A percentile compares a stretch with the other conserved stretches of the same genome.
Conservation (phyloP, 345 rosid species). For the Hibiscus syriacus region DNA sequence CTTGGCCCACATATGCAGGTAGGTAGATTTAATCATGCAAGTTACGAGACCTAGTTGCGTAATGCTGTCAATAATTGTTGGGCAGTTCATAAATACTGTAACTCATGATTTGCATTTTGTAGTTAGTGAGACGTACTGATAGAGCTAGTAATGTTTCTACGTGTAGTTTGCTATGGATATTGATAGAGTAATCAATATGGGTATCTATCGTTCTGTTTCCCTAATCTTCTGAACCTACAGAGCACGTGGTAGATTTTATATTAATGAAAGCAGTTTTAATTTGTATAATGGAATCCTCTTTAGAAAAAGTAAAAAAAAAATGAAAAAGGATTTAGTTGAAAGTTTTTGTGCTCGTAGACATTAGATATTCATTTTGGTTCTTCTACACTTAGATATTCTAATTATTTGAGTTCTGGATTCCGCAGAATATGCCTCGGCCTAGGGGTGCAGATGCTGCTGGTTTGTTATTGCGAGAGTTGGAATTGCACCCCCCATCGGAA, state of each 20-base stretch:
- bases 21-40: slow-evolving; percentile 2
- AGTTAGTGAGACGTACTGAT: neutral
- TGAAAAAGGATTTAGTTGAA: no score
- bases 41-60: neutral
- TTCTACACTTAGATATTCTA: neutral
- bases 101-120: neutral
- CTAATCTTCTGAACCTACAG: no score
- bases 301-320: neutral
- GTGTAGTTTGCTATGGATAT: neutral
- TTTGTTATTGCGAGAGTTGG: slow-evolving; percentile 84
- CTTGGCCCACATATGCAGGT: slow-evolving; percentile 99
- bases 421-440: slow-evolving; percentile 97
- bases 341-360: neutral
- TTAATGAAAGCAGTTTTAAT: no score
- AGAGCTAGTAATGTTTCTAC: neutral
- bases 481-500: slow-evolving; percentile 98
- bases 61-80: neutral
- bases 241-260: no score
- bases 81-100: neutral
- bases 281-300: neutral
- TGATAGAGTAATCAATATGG: neutral
- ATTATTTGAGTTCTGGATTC: neutral
- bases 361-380: neutral
- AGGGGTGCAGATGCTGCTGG: slow-evolving; percentile 99
- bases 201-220: neutral